Conservation (phyloP, 805 yeast genomes). For the Wickerhamomyces mucosus region DNA sequence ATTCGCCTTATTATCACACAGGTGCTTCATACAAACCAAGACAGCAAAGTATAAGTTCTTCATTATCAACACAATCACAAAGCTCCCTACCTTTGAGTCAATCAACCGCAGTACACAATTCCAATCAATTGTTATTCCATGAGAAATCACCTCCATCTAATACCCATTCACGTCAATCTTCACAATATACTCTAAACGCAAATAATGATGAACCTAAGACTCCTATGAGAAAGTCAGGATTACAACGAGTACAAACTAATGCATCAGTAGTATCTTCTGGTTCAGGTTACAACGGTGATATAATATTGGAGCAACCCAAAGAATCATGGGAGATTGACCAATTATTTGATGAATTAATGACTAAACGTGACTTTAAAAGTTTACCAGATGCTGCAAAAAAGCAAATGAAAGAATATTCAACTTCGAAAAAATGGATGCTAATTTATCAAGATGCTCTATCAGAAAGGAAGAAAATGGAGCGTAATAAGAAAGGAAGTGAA, state of each 20-base stretch:
- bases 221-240: constrained; percentile 12
- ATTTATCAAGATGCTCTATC: constrained; percentile 78
- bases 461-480: constrained; percentile 50
- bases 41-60: constrained; percentile 18
- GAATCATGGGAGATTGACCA: constrained; percentile 59
- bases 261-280: constrained; percentile 9
- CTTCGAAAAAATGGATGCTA: constrained; percentile 85
- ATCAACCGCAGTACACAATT: constrained; percentile 17
- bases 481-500: constrained; percentile 22
- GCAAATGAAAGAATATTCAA: constrained; percentile 66
- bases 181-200: constrained; percentile 13
- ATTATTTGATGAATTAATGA: constrained; percentile 74
- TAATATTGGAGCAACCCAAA: constrained; percentile 52
- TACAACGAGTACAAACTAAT: constrained; percentile 18
- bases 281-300: constrained; percentile 6
- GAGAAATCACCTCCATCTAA: constrained; percentile 16
- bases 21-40: constrained; percentile 9
- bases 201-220: constrained; percentile 10
- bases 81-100: constrained; percentile 19
- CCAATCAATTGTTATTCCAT: constrained; percentile 13
- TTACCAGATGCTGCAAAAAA: constrained; percentile 64
- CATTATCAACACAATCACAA: constrained; percentile 17
- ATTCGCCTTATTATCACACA: constrained; percentile 2
- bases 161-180: constrained; percentile 20
- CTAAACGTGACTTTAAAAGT: constrained; percentile 64